phyloP scores from a whole-genome alignment of 2,329 filamentous ascomycete genomes.

The Diplocarpon rosae region DNA sequence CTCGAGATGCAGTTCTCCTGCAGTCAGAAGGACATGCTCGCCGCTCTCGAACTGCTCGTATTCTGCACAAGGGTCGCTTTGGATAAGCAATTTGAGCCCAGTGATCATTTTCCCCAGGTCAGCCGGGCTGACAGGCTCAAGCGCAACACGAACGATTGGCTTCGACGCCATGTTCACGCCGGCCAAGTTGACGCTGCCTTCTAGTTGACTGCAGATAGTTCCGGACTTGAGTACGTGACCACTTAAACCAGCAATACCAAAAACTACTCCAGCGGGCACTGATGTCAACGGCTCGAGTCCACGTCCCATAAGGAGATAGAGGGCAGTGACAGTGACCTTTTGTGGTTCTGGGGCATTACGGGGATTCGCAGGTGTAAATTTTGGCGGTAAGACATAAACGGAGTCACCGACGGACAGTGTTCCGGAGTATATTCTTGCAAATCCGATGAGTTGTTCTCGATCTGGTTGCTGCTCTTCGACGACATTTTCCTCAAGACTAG shows the following conservation, averaged over 20 bases:
- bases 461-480: conserved; percentile 51
- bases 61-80: conserved; percentile 90
- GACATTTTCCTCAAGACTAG: conserved; percentile 45
- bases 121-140: conserved; percentile 85
- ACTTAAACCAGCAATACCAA: conserved; percentile 86
- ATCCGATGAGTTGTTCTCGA: conserved; percentile 83
- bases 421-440: conserved; percentile 87
- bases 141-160: conserved; percentile 87
- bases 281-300: conserved; percentile 71
- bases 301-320: conserved; percentile 95
- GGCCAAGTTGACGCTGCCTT: conserved; percentile 81
- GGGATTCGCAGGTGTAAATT: conserved; percentile 75
- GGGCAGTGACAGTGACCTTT: conserved; percentile 72
- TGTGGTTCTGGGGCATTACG: conserved; percentile 62
- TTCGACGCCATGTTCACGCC: conserved; percentile 71
- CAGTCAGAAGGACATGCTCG: conserved; percentile 89
- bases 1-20: conserved; percentile 89
- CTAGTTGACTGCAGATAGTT: conserved; percentile 78
- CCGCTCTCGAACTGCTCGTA: conserved; percentile 90
- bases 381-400: conserved; percentile 84
- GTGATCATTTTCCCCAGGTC: conserved; percentile 93
- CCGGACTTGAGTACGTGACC: conserved; percentile 93
- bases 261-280: conserved; percentile 88
- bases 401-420: conserved; percentile 81
- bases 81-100: conserved; percentile 75